Percentiles rank a stretch among this genome's conserved stretches.
These are phyloP conservation scores for Blastomyces emzantsi DNA, from an alignment of 2,329 filamentous ascomycete genomes.

Conservation along the genomic window DNA sequence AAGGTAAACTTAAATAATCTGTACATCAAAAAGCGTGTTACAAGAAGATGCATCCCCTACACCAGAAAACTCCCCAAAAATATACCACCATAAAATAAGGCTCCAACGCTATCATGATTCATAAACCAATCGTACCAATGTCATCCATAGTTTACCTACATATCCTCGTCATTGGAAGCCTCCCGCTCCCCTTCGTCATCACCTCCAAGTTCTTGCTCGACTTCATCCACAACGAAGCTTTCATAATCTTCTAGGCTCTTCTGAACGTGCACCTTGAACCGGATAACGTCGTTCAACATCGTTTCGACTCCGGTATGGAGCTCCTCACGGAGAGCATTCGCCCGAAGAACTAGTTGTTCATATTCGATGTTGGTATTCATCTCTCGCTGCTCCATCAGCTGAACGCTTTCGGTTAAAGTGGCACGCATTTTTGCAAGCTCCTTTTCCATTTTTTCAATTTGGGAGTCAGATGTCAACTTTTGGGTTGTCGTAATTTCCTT, in stretches of 20 bases:
- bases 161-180: neutral
- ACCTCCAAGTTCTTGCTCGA: slow-evolving; percentile 72
- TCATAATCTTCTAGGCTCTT: slow-evolving; percentile 91
- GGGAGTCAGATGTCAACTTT: slow-evolving; percentile 78
- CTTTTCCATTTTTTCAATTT: slow-evolving; percentile 99
- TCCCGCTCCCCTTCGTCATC: slow-evolving; percentile 2
- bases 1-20: neutral
- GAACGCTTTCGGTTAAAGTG: slow-evolving; percentile 73
- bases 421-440: slow-evolving; percentile 89
- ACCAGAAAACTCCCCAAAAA: neutral
- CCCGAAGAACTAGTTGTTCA: slow-evolving; percentile 79
- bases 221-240: slow-evolving; percentile 82
- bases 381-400: slow-evolving; percentile 87
- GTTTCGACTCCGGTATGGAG: slow-evolving; percentile 95
- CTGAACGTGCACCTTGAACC: slow-evolving; percentile 97
- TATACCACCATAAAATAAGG: neutral
- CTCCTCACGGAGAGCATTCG: slow-evolving; percentile 81
- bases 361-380: slow-evolving; percentile 97
- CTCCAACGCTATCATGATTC: slow-evolving; percentile 16
- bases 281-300: slow-evolving; percentile 94
- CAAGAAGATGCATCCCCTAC: neutral
- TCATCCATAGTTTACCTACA: slow-evolving; percentile 5
- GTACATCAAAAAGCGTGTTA: neutral
- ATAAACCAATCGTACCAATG: slow-evolving; percentile 8
- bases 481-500: slow-evolving; percentile 81